Evolutionary conservation across 2,329 filamentous ascomycete genomes (phyloP).

Genomic region (Ramularia collo-cygni): DNA sequence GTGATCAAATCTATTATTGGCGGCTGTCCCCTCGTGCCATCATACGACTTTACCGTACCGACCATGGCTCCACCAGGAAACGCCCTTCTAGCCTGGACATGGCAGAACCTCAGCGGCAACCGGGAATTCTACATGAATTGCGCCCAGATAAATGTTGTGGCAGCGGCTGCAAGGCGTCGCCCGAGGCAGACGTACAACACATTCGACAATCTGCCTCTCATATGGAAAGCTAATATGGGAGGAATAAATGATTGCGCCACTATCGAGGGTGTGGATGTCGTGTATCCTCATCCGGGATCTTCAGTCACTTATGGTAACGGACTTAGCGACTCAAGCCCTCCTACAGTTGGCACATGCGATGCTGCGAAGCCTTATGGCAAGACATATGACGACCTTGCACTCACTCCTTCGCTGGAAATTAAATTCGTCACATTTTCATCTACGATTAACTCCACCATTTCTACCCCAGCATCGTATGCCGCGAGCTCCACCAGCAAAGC

Average conservation of each 20-base stretch:
- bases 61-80: conserved; percentile 52
- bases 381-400: conserved; percentile 20
- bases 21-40: conserved; percentile 46
- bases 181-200: conserved; percentile 15
- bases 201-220: conserved; percentile 33
- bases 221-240: conserved; percentile 40
- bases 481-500: not conserved
- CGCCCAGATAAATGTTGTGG: conserved; percentile 42
- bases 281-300: conserved; percentile 37
- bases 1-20: conserved; percentile 60
- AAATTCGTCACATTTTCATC: too few species aligned
- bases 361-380: conserved; percentile 22
- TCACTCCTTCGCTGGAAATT: conserved; percentile 6
- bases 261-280: conserved; percentile 31
- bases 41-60: conserved; percentile 62
- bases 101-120: conserved; percentile 50
- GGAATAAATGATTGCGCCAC: conserved; percentile 36
- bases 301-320: conserved; percentile 35
- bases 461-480: conserved; percentile 3
- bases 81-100: conserved; percentile 65
- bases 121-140: conserved; percentile 62
- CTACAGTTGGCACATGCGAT: conserved; percentile 28
- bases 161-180: conserved; percentile 16
- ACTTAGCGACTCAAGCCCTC: conserved; percentile 23
- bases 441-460: conserved; percentile 3